phyloP scores from a whole-genome alignment of 805 yeast genomes.

The Starmerella floris region DNA sequence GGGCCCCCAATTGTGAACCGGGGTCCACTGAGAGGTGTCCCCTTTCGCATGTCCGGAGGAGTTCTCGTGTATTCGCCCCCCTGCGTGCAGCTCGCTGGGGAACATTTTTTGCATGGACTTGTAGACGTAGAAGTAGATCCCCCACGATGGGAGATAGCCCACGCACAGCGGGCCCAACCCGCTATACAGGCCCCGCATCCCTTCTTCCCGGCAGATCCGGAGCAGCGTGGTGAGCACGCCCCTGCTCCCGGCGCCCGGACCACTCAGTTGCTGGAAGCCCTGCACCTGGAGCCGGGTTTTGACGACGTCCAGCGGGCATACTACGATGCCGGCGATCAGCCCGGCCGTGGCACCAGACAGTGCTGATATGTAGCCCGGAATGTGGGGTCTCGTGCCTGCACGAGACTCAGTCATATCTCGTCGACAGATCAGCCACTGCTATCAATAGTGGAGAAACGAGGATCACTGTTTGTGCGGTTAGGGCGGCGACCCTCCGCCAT shows the following conservation, averaged over 20 bases:
- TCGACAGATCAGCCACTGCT: too few species aligned
- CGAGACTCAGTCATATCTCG: not conserved
- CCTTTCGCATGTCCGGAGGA: conserved; percentile 1
- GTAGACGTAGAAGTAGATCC: conserved; percentile 82
- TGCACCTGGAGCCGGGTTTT: conserved; percentile 91
- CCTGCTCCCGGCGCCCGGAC: conserved; percentile 2
- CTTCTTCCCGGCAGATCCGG: conserved; percentile 63
- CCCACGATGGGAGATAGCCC: conserved; percentile 97
- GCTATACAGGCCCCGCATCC: conserved; percentile 68
- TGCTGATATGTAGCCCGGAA: conserved; percentile 40
- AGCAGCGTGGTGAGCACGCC: conserved; percentile 41
- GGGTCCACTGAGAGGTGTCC: conserved; percentile 14
- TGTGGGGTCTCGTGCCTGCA: not conserved
- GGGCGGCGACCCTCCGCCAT: too few species aligned
- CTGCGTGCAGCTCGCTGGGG: conserved; percentile 6
- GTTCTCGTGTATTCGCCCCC: too few species aligned
- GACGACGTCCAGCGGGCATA: conserved; percentile 92
- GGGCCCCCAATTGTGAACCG: conserved; percentile 9
- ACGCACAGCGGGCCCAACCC: conserved; percentile 85
- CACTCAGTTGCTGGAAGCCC: conserved; percentile 30
- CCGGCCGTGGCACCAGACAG: conserved; percentile 91
- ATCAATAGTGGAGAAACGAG: too few species aligned
- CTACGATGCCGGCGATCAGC: conserved; percentile 71
- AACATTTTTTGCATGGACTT: conserved; percentile 35
- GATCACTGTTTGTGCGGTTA: too few species aligned